Conservation (phyloP, 306 rosid species). For the Echinosophora koreensis region DNA sequence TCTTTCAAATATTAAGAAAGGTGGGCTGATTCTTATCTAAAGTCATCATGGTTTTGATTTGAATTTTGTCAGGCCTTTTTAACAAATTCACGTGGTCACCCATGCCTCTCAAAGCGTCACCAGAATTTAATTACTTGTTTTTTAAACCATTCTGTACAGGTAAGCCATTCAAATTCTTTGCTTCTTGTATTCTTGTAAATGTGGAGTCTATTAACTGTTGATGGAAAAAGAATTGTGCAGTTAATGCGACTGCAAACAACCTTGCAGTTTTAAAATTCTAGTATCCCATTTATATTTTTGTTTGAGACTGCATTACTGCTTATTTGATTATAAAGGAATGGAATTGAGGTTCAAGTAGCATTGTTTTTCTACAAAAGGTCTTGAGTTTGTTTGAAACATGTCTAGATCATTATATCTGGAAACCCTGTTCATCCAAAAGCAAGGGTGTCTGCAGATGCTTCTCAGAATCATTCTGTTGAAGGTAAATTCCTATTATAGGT, state of each 20-base stretch:
- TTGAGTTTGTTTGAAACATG: constrained; percentile 38
- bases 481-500: constrained; percentile 48
- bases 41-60: constrained; percentile 28
- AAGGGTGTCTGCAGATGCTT: constrained; percentile 44
- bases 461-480: constrained; percentile 41
- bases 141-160: constrained; percentile 90
- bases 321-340: not conserved
- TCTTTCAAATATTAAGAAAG: constrained; percentile 16
- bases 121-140: constrained; percentile 71
- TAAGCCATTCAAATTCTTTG: constrained; percentile 40
- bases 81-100: constrained; percentile 87
- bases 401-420: constrained; percentile 82
- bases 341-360: constrained; percentile 14
- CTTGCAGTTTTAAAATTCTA: not conserved
- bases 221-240: not conserved
- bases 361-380: constrained; percentile 18
- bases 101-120: constrained; percentile 98
- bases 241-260: not conserved
- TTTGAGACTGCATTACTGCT: constrained; percentile 19
- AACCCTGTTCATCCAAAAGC: constrained; percentile 63
- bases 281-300: not conserved
- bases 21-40: constrained; percentile 31
- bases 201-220: not conserved
- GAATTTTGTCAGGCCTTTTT: constrained; percentile 73
- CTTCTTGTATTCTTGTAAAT: constrained; percentile 24